Percentiles rank a stretch among this genome's conserved stretches.
Conservation (phyloP, 331 rosid species). For the Acacia pycnantha region DNA sequence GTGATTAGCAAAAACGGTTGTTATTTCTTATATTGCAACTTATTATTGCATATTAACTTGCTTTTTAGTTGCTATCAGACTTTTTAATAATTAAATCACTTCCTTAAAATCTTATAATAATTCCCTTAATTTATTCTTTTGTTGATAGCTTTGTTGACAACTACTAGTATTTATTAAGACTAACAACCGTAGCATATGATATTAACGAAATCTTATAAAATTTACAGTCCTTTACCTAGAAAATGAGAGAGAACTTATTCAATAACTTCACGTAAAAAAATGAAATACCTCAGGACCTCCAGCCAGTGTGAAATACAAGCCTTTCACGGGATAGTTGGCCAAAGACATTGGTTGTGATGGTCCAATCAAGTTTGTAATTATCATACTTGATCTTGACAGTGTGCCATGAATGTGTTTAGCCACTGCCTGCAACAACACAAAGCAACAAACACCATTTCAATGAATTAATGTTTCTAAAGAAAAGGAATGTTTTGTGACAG, state of each 20-base stretch:
- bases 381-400: constrained; percentile 34
- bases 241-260: neutral
- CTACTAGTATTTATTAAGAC: too few relatives aligned
- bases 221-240: neutral
- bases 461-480: neutral
- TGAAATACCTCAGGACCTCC: constrained; percentile 52
- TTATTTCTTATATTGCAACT: too few relatives aligned
- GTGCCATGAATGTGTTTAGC: constrained; percentile 38
- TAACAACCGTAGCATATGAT: too few relatives aligned
- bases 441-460: neutral
- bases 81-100: too few relatives aligned
- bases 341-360: constrained; percentile 56
- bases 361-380: constrained; percentile 50
- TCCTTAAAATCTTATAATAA: too few relatives aligned
- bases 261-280: neutral
- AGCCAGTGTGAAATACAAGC: constrained; percentile 40
- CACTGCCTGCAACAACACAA: constrained; percentile 33
- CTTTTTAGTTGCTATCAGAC: too few relatives aligned
- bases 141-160: too few relatives aligned
- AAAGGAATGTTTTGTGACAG: neutral
- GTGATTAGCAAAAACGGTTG: too few relatives aligned
- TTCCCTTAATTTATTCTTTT: too few relatives aligned
- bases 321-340: constrained; percentile 44
- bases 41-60: too few relatives aligned
- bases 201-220: too few relatives aligned